Base-by-base conservation (phyloP, 1,139 yeast species). In the Kurtzmaniella quercitrusa region DNA sequence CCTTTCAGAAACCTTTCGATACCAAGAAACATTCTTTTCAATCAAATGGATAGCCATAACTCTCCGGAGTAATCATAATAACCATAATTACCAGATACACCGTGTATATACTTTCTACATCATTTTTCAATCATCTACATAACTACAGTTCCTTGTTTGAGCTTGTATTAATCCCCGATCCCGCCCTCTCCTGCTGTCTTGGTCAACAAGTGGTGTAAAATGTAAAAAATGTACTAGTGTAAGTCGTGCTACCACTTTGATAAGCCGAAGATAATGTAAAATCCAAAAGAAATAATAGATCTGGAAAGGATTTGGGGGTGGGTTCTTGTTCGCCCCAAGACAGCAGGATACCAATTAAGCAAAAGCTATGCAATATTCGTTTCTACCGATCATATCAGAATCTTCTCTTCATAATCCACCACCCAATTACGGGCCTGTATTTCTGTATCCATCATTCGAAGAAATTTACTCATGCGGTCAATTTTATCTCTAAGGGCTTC, bases 401-500 rank as follows among this genome's bases (percentile, higher is more conserved):
- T 14, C 36, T 10, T 15, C 18, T 36, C 25, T 23, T 37, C 31
- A 10, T 15, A 37, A 37, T 37, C 39, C 12, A 23, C 31, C 21
- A 3, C 11, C 39, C 39, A 37, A 14, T 37, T 37, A 21, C 14
- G 4, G 11, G n/a, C 39, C 23, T 37, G 39, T n/a, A 37, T n/a
- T 5, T 25, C 23, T 12, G 16, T n/a, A 15, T 37, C 39, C 31
- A 37, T 15, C 18, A 37, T n/a, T 4, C 39, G 29, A 23, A 37
- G 31, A 37, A 37, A 37, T 25, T 37, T 37, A n/a, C 31, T 14
- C 39, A 37, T 37, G 15, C 18, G 19, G 23, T 37, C 39, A 21
- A 37, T 37, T 12, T 23, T 37, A 16, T 19, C 23, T 15, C n/a
- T 15, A 7, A 37, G 18, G 4, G 14, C 14, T 10, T 37, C 19